Conservation (phyloP, 345 rosid species). For the Salix udensis region DNA sequence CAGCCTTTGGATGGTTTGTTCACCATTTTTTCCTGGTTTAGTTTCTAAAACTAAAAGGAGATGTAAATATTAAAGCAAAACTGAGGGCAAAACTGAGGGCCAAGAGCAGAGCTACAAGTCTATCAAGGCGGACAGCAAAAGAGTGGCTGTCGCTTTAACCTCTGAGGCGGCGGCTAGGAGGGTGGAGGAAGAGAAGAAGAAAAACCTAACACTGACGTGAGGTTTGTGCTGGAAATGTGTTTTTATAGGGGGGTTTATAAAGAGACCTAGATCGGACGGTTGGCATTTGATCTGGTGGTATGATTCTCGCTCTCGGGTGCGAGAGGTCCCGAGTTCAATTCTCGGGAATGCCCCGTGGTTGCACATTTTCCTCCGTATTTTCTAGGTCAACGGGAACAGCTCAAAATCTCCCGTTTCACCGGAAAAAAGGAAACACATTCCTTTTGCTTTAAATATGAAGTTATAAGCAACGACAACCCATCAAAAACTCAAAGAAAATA, state of each 20-base stretch:
- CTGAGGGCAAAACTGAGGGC: slow-evolving; percentile 34
- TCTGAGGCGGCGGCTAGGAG: slow-evolving; percentile 9
- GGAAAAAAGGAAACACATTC: too few species aligned
- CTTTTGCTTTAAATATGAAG: too few species aligned
- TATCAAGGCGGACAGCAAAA: slow-evolving; percentile 61
- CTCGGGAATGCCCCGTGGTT: slow-evolving; percentile 54
- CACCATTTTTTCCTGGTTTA: slow-evolving; percentile 19
- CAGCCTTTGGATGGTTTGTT: slow-evolving; percentile 64
- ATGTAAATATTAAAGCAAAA: slow-evolving; percentile 20
- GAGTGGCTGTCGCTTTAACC: slow-evolving; percentile 64
- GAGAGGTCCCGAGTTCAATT: slow-evolving; percentile 80
- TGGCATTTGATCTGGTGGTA: neutral
- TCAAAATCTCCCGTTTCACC: too few species aligned
- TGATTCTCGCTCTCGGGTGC: slow-evolving; percentile 23
- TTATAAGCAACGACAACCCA: too few species aligned
- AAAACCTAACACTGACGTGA: neutral
- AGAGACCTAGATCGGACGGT: slow-evolving; percentile 57
- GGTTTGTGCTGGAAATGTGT: neutral
- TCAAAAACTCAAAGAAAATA: too few species aligned
- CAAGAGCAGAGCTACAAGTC: slow-evolving; percentile 43
- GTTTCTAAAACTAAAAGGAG: neutral
- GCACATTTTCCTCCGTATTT: too few species aligned
- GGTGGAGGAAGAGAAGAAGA: neutral
- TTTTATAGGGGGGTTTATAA: slow-evolving; percentile 10
- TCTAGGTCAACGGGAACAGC: too few species aligned